A percentile compares a stretch with the other conserved stretches of the same genome.
Conservation (phyloP, 1,284 basidiomycete species). For the Cutaneotrichosporon dermatis region DNA sequence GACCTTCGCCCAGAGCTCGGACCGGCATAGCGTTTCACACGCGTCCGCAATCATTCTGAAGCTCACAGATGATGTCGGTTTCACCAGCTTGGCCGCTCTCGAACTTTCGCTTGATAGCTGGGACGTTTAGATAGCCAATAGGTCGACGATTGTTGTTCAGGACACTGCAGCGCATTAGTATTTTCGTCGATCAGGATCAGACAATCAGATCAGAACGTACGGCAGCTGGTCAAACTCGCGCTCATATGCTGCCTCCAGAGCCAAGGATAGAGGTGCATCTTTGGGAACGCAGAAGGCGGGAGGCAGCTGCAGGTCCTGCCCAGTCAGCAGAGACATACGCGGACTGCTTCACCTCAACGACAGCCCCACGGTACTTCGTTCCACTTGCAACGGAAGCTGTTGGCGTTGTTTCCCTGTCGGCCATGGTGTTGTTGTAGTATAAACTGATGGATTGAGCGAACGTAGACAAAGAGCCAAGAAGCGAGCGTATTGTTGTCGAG, state of each 20-base stretch:
- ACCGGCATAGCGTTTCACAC: neutral
- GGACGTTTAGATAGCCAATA: constrained; percentile 75
- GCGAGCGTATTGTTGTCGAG: neutral
- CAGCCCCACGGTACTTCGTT: constrained; percentile 72
- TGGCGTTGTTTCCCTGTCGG: constrained; percentile 41
- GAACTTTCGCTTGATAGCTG: constrained; percentile 68
- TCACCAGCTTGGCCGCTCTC: constrained; percentile 65
- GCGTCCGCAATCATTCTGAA: neutral
- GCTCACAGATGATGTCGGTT: constrained; percentile 53
- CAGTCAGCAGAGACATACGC: neutral
- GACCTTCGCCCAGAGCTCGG: neutral
- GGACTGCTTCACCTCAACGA: constrained; percentile 54
- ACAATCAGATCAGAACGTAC: constrained; percentile 50
- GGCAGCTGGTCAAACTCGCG: constrained; percentile 86
- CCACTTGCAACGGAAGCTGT: constrained; percentile 26
- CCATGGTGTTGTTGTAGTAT: constrained; percentile 10
- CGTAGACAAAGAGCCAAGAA: neutral
- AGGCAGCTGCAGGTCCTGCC: constrained; percentile 77
- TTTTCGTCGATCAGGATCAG: too few species aligned
- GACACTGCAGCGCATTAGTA: constrained; percentile 54
- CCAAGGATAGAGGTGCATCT: constrained; percentile 64
- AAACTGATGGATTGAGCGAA: neutral
- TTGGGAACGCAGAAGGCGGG: constrained; percentile 78
- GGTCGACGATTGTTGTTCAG: constrained; percentile 66
- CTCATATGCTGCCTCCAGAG: constrained; percentile 79